Conservation (phyloP, 2,329 filamentous ascomycete genomes). For the Bipolaris bicolor region DNA sequence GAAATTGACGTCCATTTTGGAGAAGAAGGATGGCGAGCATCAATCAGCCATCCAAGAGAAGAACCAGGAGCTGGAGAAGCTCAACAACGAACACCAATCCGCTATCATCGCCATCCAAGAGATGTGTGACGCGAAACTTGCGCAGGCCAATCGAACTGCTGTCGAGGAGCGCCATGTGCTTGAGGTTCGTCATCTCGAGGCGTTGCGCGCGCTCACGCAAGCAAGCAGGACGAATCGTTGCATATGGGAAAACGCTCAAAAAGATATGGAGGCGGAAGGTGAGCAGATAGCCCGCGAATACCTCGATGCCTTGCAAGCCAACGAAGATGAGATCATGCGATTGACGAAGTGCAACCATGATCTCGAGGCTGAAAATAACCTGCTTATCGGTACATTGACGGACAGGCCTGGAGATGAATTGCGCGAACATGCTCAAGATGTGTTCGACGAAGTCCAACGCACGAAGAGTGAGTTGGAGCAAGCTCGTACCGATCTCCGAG, state of each 20-base stretch:
- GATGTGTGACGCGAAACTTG: neutral
- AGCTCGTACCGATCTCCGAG: neutral
- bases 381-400: neutral
- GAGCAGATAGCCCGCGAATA: neutral
- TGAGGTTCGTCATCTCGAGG: neutral
- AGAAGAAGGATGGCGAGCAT: neutral
- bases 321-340: neutral
- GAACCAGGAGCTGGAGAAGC: neutral
- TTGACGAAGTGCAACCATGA: neutral
- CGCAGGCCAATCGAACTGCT: neutral
- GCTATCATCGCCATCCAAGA: neutral
- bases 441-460: neutral
- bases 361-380: neutral
- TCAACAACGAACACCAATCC: neutral
- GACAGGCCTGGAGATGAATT: neutral
- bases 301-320: neutral
- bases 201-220: neutral
- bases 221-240: neutral
- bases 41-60: neutral
- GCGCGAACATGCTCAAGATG: neutral
- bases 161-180: neutral
- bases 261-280: neutral
- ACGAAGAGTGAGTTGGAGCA: neutral
- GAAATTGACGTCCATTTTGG: neutral
- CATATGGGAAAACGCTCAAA: neutral